Percentiles rank a stretch among this genome's conserved stretches.
phyloP scores from a whole-genome alignment of 495 filamentous ascomycete genomes.

The Xylaria bambusicola region DNA sequence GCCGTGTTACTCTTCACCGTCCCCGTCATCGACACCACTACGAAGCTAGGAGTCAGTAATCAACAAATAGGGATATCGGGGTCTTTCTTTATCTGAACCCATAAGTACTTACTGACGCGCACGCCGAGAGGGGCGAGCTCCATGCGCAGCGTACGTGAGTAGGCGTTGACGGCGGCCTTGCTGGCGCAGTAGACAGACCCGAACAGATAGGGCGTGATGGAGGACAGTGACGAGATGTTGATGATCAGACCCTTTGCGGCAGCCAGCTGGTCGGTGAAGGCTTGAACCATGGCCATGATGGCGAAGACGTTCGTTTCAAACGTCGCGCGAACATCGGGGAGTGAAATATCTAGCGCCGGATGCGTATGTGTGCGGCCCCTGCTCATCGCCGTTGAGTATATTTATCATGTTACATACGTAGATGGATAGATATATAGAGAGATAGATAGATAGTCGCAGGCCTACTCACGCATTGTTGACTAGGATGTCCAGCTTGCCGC shows the following conservation, averaged over 20 bases:
- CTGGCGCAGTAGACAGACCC: conserved; percentile 54
- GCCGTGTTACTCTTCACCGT: conserved; percentile 51
- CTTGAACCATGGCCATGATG: conserved; percentile 54
- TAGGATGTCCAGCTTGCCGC: conserved; percentile 61
- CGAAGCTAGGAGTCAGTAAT: conserved; percentile 7
- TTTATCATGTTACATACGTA: not conserved
- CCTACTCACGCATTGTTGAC: conserved; percentile 66
- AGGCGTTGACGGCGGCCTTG: conserved; percentile 54
- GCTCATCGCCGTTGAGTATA: not conserved
- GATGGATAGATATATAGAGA: not conserved
- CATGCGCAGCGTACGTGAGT: conserved; percentile 53
- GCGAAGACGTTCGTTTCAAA: conserved; percentile 68
- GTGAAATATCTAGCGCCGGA: conserved; percentile 54
- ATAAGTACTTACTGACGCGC: conserved; percentile 35
- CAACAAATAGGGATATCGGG: too few species aligned
- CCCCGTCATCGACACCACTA: conserved; percentile 51
- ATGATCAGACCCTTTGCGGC: conserved; percentile 56
- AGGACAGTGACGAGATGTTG: conserved; percentile 55
- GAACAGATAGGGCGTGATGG: conserved; percentile 48
- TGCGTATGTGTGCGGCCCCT: conserved; percentile 54
- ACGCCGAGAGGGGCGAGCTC: conserved; percentile 58
- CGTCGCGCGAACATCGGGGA: conserved; percentile 53
- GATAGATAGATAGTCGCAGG: not conserved
- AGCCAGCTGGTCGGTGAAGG: conserved; percentile 56
- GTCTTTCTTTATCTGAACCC: too few species aligned